phyloP scores from a whole-genome alignment of 2,329 filamentous ascomycete species.

The Diplodia seriata region DNA sequence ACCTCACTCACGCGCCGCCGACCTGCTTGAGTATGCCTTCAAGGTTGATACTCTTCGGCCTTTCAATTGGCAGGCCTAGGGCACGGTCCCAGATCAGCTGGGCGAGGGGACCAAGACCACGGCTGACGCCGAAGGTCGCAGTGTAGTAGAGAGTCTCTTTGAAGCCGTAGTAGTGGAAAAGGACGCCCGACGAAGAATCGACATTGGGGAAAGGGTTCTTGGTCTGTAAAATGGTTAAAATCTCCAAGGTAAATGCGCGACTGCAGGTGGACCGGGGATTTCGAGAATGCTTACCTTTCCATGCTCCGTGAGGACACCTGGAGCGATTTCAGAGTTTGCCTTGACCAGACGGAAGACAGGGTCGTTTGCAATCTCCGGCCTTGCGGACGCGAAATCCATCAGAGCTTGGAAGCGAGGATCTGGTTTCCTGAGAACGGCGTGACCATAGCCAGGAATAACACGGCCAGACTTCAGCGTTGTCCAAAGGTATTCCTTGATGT shows the following conservation, averaged over 20 bases:
- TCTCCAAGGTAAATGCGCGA: background rate
- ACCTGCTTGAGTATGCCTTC: slow-evolving; percentile 76
- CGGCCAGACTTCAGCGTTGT: slow-evolving; percentile 89
- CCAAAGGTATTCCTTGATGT: slow-evolving; percentile 92
- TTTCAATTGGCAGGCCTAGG: slow-evolving; percentile 91
- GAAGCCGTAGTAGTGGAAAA: slow-evolving; percentile 99
- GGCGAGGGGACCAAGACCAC: slow-evolving; percentile 82
- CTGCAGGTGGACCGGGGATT: background rate
- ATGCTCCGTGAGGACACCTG: slow-evolving; percentile 88
- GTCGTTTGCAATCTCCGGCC: slow-evolving; percentile 83
- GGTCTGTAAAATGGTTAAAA: slow-evolving; percentile 60
- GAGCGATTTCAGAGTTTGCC: slow-evolving; percentile 90
- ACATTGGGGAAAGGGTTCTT: slow-evolving; percentile 99
- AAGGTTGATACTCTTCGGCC: slow-evolving; percentile 96
- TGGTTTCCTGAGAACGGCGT: slow-evolving; percentile 94
- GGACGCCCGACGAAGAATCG: slow-evolving; percentile 87
- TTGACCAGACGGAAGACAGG: slow-evolving; percentile 94
- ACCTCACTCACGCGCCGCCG: background rate
- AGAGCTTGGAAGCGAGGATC: slow-evolving; percentile 95
- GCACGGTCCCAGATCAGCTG: slow-evolving; percentile 97
- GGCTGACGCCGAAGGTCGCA: slow-evolving; percentile 72
- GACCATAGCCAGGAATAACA: slow-evolving; percentile 93
- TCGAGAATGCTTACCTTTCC: slow-evolving; percentile 69
- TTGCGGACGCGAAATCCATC: slow-evolving; percentile 90
- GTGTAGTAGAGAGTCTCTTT: slow-evolving; percentile 95